A percentile compares a stretch with the other conserved stretches of the same genome.
These are phyloP conservation scores for Saccharomyces uvarum DNA, from an alignment of 1,139 yeast genomes.

Conservation along the genomic window DNA sequence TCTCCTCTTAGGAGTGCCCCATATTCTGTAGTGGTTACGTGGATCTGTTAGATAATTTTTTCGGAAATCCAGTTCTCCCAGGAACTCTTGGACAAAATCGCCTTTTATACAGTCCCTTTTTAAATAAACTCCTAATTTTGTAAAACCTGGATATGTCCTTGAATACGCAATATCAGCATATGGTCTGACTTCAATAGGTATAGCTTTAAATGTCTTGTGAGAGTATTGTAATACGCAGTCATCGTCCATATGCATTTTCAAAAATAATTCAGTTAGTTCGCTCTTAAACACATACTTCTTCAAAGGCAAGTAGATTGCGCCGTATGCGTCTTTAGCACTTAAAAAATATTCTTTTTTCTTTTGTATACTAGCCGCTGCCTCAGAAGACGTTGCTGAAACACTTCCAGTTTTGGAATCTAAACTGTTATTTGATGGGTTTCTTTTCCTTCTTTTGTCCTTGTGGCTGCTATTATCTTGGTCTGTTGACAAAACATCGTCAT, in stretches of 20 bases:
- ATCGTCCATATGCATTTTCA: constrained; percentile 27
- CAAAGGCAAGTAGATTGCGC: constrained; percentile 44
- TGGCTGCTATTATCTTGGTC: constrained; percentile 9
- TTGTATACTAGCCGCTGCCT: constrained; percentile 12
- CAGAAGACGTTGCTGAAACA: neutral
- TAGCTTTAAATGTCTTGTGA: constrained; percentile 13
- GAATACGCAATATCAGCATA: constrained; percentile 32
- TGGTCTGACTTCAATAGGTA: constrained; percentile 29
- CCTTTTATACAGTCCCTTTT: constrained; percentile 38
- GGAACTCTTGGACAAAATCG: constrained; percentile 52
- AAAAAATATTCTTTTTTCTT: constrained; percentile 30
- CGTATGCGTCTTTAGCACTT: constrained; percentile 39
- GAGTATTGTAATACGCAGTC: constrained; percentile 26
- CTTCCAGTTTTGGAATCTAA: neutral
- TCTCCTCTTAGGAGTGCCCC: constrained; percentile 81
- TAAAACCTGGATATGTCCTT: constrained; percentile 55
- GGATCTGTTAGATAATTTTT: constrained; percentile 55
- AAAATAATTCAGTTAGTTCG: constrained; percentile 26
- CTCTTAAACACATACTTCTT: constrained; percentile 44
- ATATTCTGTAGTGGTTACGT: constrained; percentile 67
- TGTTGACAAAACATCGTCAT: constrained; percentile 19
- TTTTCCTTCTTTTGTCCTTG: constrained; percentile 14
- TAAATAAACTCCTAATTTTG: constrained; percentile 59
- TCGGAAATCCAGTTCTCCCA: constrained; percentile 67
- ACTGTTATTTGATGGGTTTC: constrained; percentile 8